Conservation (phyloP, 306 rosid species). For the Psophocarpus tetragonolobus region DNA sequence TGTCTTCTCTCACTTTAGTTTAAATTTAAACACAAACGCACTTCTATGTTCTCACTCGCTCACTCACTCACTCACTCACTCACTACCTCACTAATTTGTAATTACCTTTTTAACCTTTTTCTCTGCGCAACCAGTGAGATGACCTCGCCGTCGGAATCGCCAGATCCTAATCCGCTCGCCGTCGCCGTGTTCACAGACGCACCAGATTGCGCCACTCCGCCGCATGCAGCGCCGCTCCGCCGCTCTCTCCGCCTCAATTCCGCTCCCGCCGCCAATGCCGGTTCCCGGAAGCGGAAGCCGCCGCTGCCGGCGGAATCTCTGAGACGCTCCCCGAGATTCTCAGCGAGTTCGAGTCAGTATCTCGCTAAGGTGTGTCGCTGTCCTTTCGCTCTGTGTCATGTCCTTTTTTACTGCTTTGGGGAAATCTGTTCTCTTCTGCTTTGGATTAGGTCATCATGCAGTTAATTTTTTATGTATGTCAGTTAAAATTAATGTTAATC, state of each 20-base stretch:
- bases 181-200: not conserved
- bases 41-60: too few species aligned
- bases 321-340: constrained; percentile 42
- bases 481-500: not conserved
- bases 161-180: not conserved
- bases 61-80: too few species aligned
- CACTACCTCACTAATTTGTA: too few species aligned
- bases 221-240: constrained; percentile 24
- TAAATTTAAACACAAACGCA: too few species aligned
- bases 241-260: constrained; percentile 41
- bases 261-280: not conserved
- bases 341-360: not conserved
- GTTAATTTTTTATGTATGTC: too few species aligned
- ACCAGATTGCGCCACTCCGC: not conserved
- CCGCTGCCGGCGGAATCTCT: not conserved
- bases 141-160: too few species aligned
- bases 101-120: too few species aligned
- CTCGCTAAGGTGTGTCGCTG: constrained; percentile 37
- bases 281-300: constrained; percentile 7
- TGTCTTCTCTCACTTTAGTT: too few species aligned
- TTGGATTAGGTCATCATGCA: not conserved
- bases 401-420: too few species aligned
- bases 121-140: too few species aligned
- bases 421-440: not conserved
- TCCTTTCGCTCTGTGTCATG: not conserved